phyloP scores from a whole-genome alignment of 164 flowering plant genomes.

The Buxus sempervirens region DNA sequence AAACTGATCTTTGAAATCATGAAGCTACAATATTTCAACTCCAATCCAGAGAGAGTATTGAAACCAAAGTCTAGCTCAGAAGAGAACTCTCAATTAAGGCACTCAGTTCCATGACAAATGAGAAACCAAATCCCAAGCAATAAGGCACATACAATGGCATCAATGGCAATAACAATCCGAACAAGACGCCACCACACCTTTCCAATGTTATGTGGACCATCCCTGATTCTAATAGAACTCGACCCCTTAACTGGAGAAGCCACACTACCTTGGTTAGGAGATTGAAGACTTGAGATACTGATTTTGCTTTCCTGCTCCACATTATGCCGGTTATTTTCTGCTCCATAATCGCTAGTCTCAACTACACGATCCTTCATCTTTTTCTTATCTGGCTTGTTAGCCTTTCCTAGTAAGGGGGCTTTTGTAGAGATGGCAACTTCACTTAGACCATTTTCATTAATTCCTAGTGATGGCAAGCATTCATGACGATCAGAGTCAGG shows the following conservation, averaged over 20 bases:
- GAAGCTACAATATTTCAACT: not conserved
- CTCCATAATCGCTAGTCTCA: conserved; percentile 40
- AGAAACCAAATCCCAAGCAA: conserved; percentile 67
- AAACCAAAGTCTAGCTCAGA: not conserved
- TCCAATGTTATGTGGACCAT: conserved; percentile 38
- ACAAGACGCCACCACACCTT: conserved; percentile 70
- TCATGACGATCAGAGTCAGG: conserved; percentile 18
- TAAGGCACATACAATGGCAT: conserved; percentile 55
- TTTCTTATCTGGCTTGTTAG: conserved; percentile 56
- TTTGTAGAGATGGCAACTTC: conserved; percentile 45
- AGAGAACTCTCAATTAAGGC: conserved; percentile 29
- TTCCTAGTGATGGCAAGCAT: conserved; percentile 31
- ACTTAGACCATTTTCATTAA: conserved; percentile 24
- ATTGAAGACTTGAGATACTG: conserved; percentile 33
- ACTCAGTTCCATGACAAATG: conserved; percentile 50
- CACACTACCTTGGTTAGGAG: conserved; percentile 27
- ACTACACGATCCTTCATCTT: conserved; percentile 51
- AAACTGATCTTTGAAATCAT: not conserved
- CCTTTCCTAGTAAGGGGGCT: conserved; percentile 63
- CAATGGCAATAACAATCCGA: conserved; percentile 65
- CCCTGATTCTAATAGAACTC: conserved; percentile 42
- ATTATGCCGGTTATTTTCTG: conserved; percentile 54
- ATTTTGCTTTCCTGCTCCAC: conserved; percentile 27
- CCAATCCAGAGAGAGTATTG: not conserved
- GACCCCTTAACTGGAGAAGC: conserved; percentile 45